A percentile compares a stretch with the other conserved stretches of the same genome.
phyloP scores from a whole-genome alignment of 208 protist genomes.

The Endotrypanum monterogeii region DNA sequence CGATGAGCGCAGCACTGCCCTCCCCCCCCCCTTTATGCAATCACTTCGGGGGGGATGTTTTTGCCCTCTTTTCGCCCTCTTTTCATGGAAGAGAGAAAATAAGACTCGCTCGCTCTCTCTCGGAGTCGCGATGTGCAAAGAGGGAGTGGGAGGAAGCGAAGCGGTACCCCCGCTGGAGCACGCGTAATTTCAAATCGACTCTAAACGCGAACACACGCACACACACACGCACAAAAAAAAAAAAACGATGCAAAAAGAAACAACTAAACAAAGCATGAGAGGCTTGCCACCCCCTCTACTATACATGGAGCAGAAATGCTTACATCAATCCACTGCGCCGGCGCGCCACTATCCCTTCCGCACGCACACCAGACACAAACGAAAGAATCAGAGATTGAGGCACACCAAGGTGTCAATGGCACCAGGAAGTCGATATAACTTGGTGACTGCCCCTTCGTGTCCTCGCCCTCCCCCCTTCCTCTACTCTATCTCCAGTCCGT shows the following conservation, averaged over 20 bases:
- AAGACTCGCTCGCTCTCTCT: not conserved
- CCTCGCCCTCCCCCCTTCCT: not conserved
- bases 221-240: too few species aligned
- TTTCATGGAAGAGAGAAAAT: not conserved
- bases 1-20: not conserved
- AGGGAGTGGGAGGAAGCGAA: too few species aligned
- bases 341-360: not conserved
- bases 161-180: too few species aligned
- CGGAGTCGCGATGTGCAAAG: too few species aligned
- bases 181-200: too few species aligned
- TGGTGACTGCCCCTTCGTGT: not conserved
- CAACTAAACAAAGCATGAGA: constrained; percentile 6
- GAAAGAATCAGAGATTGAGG: not conserved
- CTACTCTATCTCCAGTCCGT: constrained; percentile 34
- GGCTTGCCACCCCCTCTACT: constrained; percentile 4
- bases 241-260: constrained; percentile 5
- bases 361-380: not conserved
- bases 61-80: not conserved
- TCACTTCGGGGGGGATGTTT: too few species aligned
- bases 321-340: not conserved
- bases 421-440: not conserved
- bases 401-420: not conserved
- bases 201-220: not conserved
- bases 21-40: too few species aligned
- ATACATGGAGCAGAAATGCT: constrained; percentile 7